Evolutionary conservation across 2,329 filamentous ascomycete species (phyloP).

Genomic region (Endothia cerciana): DNA sequence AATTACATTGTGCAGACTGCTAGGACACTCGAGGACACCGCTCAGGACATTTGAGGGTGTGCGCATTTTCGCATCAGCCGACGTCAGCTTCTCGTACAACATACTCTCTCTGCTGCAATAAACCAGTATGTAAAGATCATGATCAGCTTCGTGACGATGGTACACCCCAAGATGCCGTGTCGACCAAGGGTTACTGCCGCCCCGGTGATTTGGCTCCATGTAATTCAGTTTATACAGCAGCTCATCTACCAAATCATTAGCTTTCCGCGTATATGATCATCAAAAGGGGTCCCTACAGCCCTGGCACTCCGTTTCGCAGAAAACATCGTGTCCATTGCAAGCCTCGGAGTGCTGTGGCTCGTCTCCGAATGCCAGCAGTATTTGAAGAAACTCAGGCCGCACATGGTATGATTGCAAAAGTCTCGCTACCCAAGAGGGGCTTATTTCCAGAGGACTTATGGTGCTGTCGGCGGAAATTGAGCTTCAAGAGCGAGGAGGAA

Average conservation of each 20-base stretch:
- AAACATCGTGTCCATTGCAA: constrained; percentile 24
- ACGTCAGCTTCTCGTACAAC: not conserved
- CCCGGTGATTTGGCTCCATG: constrained; percentile 23
- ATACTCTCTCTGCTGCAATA: constrained; percentile 24
- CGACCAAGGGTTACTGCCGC: constrained; percentile 22
- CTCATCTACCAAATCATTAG: constrained; percentile 1
- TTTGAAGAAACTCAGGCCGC: constrained; percentile 17
- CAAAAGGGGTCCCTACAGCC: constrained; percentile 4
- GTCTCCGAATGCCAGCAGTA: constrained; percentile 27
- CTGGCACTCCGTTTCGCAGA: not conserved
- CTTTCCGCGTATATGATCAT: not conserved
- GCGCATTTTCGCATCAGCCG: not conserved
- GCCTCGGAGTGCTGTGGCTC: constrained; percentile 27
- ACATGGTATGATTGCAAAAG: constrained; percentile 21
- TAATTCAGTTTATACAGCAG: constrained; percentile 30
- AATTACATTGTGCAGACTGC: constrained; percentile 20
- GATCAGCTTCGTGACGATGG: constrained; percentile 21
- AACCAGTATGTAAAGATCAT: constrained; percentile 24
- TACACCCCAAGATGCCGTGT: constrained; percentile 29
- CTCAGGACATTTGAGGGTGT: not conserved
- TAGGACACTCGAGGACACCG: constrained; percentile 6
- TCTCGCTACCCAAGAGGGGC: constrained; percentile 3
- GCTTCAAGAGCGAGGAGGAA: not conserved
- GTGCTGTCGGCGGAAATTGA: constrained; percentile 24
- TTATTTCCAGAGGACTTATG: constrained; percentile 22